Base-by-base conservation (phyloP, 2,329 filamentous ascomycete species). In the Hypoxylon sp. region DNA sequence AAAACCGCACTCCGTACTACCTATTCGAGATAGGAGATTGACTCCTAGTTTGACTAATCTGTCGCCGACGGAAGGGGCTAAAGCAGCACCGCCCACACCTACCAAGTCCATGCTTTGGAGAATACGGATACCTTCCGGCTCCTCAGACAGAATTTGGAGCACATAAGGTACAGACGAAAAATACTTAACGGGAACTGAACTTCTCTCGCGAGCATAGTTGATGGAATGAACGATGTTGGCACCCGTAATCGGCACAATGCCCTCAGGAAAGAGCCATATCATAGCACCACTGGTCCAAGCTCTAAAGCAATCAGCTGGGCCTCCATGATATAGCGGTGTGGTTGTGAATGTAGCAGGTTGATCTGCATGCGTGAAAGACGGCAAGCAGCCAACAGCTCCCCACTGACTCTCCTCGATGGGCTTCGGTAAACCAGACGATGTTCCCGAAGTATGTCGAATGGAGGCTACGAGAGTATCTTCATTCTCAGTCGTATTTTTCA, bases 1-100 rank as follows among this genome's bases (percentile, higher is more conserved):
- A 52, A 88, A 88, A 0, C 84, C 84, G 47, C 83, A 87, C 63
- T 88, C 84, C 6, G 83, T 81, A 60, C 83, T 87, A 2, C 85
- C 84, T 64, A 84, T 86, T 29, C 85, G 73, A 0, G 82, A 87
- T 1, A 86, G 70, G 3, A 88, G 74, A 6, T 79, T 81, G 1
- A 88, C 75, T 0, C 73, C 75, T 4, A 71, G 63, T 0, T 65
- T 43, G 0, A 85, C 78, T 2, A 88, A 71, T 2, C 65, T 63
- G 48, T 86, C 71, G 0, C 85, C 85, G 1, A 84, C 67, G 6
- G 75, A 66, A 3, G 65, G 54, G 2, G 81, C 76, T 1, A 88
- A 64, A 3, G 83, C 79, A 7, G 84, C 83, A 4, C 84, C 85
- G 2, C 84, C 84, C 0, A 87, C 81, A 5, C 83, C 83, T 0